Evolutionary conservation across 1,284 basidiomycete genomes (phyloP).

Genomic region (Ustilago curta): DNA sequence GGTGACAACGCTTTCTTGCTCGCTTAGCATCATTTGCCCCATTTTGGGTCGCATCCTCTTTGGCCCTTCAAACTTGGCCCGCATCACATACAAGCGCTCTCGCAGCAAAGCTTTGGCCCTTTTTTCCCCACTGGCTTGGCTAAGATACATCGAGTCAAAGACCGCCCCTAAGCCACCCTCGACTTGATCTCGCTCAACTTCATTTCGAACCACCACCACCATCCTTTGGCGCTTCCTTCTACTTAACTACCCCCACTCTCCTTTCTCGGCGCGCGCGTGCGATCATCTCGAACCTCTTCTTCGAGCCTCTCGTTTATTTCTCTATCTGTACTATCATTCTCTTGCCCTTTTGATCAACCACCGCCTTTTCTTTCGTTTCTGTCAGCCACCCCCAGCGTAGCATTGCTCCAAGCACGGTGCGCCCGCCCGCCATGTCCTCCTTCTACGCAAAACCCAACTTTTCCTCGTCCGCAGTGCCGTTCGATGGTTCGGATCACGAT

Average conservation of each 20-base stretch:
- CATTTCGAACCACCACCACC: background rate
- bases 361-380: background rate
- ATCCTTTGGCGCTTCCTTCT: background rate
- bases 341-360: background rate
- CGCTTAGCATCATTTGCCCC: too few species aligned
- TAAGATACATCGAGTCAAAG: too few species aligned
- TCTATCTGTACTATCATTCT: background rate
- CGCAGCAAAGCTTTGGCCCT: too few species aligned
- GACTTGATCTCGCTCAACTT: too few species aligned
- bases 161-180: too few species aligned
- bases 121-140: too few species aligned
- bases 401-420: background rate
- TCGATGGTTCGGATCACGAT: constrained; percentile 20
- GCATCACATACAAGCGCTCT: too few species aligned
- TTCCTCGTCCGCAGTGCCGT: constrained; percentile 12
- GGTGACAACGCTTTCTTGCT: too few species aligned
- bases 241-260: background rate
- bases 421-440: constrained; percentile 22
- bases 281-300: background rate
- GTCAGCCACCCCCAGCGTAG: background rate
- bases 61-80: too few species aligned
- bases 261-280: background rate
- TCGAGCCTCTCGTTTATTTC: background rate
- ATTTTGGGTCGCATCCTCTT: too few species aligned
- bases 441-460: constrained; percentile 23